Evolutionary conservation across 1,139 yeast species (phyloP).

Genomic region (Blastobotrys illinoisensis): DNA sequence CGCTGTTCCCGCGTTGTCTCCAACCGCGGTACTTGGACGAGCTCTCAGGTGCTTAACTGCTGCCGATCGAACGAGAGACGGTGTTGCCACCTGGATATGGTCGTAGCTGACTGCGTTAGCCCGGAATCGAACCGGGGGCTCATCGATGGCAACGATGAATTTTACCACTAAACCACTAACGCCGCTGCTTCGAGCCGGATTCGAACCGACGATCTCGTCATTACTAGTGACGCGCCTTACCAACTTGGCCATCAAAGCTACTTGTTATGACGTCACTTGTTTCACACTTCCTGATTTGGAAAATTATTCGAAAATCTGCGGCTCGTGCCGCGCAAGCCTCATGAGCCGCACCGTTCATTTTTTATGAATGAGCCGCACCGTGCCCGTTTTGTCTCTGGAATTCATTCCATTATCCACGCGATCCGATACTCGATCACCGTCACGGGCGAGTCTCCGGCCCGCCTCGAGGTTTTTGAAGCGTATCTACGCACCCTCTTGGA

Average conservation of each 20-base stretch:
- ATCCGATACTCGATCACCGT: too few relatives aligned
- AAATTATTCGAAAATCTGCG: background rate
- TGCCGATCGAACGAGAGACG: background rate
- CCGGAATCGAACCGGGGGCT: conserved; percentile 17
- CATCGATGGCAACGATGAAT: conserved; percentile 14
- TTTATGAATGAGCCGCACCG: too few relatives aligned
- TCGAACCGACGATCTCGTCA: conserved; percentile 84
- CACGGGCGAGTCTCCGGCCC: too few relatives aligned
- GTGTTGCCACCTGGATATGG: background rate
- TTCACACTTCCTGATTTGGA: background rate
- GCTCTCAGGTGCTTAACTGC: background rate
- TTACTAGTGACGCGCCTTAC: conserved; percentile 87
- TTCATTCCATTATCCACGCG: too few relatives aligned
- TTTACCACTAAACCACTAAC: conserved; percentile 12
- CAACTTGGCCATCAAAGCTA: conserved; percentile 69
- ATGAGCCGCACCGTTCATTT: too few relatives aligned
- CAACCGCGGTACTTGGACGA: background rate
- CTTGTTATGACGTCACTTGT: background rate
- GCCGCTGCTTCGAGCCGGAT: conserved; percentile 61
- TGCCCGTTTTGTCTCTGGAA: too few relatives aligned
- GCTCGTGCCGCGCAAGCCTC: background rate
- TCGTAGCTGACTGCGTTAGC: conserved; percentile 11
- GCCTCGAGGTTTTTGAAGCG: too few relatives aligned
- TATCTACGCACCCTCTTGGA: too few relatives aligned
- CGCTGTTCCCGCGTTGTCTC: background rate